Base-by-base conservation (phyloP, 441 rosid species). In the Mallotus japonicus region DNA sequence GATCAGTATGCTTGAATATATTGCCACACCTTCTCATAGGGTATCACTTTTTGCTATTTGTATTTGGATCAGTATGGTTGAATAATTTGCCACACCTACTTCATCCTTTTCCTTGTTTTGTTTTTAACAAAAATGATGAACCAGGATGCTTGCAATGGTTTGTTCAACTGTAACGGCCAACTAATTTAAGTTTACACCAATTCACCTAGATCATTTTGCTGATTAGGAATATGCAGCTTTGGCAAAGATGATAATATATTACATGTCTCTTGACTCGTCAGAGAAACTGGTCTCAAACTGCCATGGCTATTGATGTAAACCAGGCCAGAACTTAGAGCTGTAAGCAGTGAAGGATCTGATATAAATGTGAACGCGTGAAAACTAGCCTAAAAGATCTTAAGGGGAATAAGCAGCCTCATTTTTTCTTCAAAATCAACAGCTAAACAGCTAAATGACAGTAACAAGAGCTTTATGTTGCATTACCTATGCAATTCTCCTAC, bases 11-110 rank as follows among this genome's bases (percentile, higher is more conserved):
- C 58, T 47, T 57, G 60, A 76, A 56, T 67, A 50, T 37, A 49
- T 72, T 72, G 42, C 37, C 40, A 37, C 6, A 28, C 32, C 32
- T 28, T 28, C 32, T 28, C 93, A 89, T 17, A 83, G 81, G 90
- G 99, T 95, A 75, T 28, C 44, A 59, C 65, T 75, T 67, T 67
- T 40, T 24, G 57, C 13, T 51, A 14, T 72, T 50, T 50, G 42
- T 74, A 69, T 64, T 72, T 32, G 72, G 51, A 62, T 57, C 47
- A 50, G 73, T 62, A 67, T 4, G 34, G 51, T 47, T 57, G 60
- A 76, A 56, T 67, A 50, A 47, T 55, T 72, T 72, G 42, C 37
- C 40, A 37, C 6, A 37, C 6, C 40, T 37, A 37, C 40, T 4
- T 11, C 32, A 32, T 63, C 51, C 28, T 64, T 42, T 13, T 0